Evolutionary conservation across 2,329 filamentous ascomycete species (phyloP).

Genomic region (Catunica adiposa): DNA sequence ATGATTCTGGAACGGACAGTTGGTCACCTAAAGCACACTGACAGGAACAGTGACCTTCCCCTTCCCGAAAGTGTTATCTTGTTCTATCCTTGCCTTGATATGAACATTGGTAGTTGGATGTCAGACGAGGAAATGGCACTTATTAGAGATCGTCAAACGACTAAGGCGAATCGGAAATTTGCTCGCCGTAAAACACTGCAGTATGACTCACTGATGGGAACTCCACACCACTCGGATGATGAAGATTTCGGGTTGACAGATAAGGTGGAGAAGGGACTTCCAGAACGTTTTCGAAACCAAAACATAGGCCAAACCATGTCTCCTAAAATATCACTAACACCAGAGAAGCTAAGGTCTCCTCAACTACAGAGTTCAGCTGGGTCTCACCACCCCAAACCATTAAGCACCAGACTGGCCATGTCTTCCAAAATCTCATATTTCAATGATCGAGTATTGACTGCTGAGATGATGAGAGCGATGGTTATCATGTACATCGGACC

Average conservation of each 20-base stretch:
- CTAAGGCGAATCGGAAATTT: slow-evolving; percentile 63
- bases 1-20: slow-evolving; percentile 72
- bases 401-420: slow-evolving; percentile 79
- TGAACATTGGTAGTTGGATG: slow-evolving; percentile 99
- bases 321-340: slow-evolving; percentile 6
- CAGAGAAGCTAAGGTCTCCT: neutral
- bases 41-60: slow-evolving; percentile 41
- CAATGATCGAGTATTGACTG: slow-evolving; percentile 83
- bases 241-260: slow-evolving; percentile 30
- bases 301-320: slow-evolving; percentile 7
- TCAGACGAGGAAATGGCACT: slow-evolving; percentile 92
- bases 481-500: slow-evolving; percentile 95
- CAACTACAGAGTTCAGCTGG: slow-evolving; percentile 11
- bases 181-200: slow-evolving; percentile 75
- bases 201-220: slow-evolving; percentile 69
- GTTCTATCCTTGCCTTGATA: slow-evolving; percentile 79
- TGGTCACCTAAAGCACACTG: slow-evolving; percentile 14
- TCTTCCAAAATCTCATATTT: slow-evolving; percentile 98
- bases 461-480: slow-evolving; percentile 98
- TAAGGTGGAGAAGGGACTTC: neutral
- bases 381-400: slow-evolving; percentile 36
- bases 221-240: slow-evolving; percentile 65
- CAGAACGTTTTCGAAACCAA: slow-evolving; percentile 1
- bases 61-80: slow-evolving; percentile 66
- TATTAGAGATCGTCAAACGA: slow-evolving; percentile 65